Base-by-base conservation (phyloP, 1,139 yeast genomes). In the Hyphopichia pseudoburtonii region DNA sequence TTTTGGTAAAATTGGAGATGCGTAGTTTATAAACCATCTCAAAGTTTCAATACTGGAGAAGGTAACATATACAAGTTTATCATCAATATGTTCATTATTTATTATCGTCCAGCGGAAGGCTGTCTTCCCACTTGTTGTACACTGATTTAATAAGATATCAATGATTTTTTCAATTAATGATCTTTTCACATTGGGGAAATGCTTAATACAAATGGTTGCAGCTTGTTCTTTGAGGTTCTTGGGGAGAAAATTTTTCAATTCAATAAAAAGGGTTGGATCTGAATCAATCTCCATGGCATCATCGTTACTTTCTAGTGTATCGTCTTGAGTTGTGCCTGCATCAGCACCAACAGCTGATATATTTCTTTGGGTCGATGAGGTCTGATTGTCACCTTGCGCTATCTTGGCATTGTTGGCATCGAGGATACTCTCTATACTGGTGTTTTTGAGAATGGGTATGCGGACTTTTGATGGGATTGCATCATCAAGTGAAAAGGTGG, bases 181-280 rank as follows among this genome's bases (percentile, higher is more conserved):
- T 23, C 44, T 48, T 40, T 58, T 52, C 8, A 71, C 42, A 22
- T 52, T 51, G 4, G 73, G 72, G 38, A 72, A 64, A 33, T 57
- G 56, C 24, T 56, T 56, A 7, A 74, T 46, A 1, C 62, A 50
- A 3, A 73, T 52, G 5, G 70, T 61, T 36, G 61, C 47, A 3
- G 72, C 39, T 41, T 75, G 78, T 19, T 72, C 66, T 23, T 59
- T 57, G 33, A 68, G 46, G 30, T 59, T 64, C 3, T 39, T 40
- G 0, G 75, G 73, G 3, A 45, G 40, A 18, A 72, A 57, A 1
- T 42, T 40, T 5, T 52, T 50, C 11, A 73, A 52, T 1, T 57
- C 62, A 3, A 56, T 44, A 32, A 48, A 52, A 11, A 40, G 12
- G 5, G 17, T 34, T 5, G 34, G 18, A 5, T 17, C 27, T 14